phyloP scores from a whole-genome alignment of 768 basidiomycete genomes.

The Amanita jacksonii region DNA sequence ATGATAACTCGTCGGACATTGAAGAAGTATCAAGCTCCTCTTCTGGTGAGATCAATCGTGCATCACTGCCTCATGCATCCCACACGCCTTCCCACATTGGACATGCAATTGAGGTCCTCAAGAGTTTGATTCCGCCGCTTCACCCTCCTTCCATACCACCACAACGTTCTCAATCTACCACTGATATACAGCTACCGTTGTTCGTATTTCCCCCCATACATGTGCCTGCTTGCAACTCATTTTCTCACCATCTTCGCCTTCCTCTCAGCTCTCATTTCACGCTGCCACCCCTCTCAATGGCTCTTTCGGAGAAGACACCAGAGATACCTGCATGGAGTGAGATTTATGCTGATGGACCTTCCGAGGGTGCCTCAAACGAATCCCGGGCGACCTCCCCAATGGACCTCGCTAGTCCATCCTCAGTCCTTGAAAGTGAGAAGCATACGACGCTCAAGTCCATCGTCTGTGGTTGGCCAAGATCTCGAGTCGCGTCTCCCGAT shows the following conservation, averaged over 20 bases:
- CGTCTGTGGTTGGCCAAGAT: constrained; percentile 35
- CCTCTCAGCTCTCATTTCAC: constrained; percentile 6
- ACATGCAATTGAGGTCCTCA: constrained; percentile 8
- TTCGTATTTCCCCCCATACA: constrained; percentile 8
- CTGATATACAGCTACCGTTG: constrained; percentile 4
- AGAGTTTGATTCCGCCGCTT: constrained; percentile 7
- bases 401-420: constrained; percentile 10
- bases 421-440: constrained; percentile 1
- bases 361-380: background rate
- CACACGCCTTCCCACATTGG: constrained; percentile 5
- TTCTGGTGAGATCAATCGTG: background rate
- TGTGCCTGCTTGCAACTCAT: constrained; percentile 5
- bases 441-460: constrained; percentile 15
- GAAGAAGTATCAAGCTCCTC: constrained; percentile 34
- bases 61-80: background rate
- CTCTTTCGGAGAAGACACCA: background rate
- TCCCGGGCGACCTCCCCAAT: constrained; percentile 8
- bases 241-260: constrained; percentile 1
- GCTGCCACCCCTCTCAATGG: constrained; percentile 4
- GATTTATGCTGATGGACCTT: background rate
- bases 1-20: constrained; percentile 39
- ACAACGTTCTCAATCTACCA: constrained; percentile 2
- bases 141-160: constrained; percentile 7
- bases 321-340: constrained; percentile 4
- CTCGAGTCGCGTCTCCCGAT: constrained; percentile 24